phyloP scores from a whole-genome alignment of 1,284 basidiomycete species.

The Xerocomus nothofagi region DNA sequence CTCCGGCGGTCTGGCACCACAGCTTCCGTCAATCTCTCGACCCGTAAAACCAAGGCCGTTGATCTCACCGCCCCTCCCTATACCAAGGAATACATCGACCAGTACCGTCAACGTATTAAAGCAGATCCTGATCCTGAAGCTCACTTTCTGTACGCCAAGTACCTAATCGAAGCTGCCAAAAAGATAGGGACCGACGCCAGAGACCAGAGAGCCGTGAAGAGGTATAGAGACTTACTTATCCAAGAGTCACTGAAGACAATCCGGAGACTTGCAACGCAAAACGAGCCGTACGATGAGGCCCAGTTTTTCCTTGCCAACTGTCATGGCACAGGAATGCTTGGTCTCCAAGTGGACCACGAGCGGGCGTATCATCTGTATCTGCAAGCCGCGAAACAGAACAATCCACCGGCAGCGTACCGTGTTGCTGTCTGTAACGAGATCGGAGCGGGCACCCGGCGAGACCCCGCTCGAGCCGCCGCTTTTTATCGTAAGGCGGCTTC shows the following conservation, averaged over 20 bases:
- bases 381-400: constrained; percentile 96
- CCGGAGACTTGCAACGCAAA: constrained; percentile 88
- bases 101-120: constrained; percentile 96
- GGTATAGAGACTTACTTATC: constrained; percentile 89
- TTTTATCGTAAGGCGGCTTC: constrained; percentile 98
- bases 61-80: constrained; percentile 86
- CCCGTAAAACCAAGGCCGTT: constrained; percentile 76
- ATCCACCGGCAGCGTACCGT: constrained; percentile 92
- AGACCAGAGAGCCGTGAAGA: constrained; percentile 80
- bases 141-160: constrained; percentile 97
- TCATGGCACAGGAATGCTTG: constrained; percentile 92
- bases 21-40: constrained; percentile 58
- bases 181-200: constrained; percentile 74
- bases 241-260: constrained; percentile 91
- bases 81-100: constrained; percentile 96
- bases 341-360: constrained; percentile 95
- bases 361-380: constrained; percentile 98
- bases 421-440: constrained; percentile 99
- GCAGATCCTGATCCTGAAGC: constrained; percentile 97
- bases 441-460: constrained; percentile 95
- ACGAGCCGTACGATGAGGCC: constrained; percentile 91
- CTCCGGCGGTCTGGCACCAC: constrained; percentile 58
- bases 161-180: constrained; percentile 98
- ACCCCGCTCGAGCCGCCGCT: constrained; percentile 85
- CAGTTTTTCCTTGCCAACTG: constrained; percentile 99